Conservation (phyloP, 2,329 filamentous ascomycete species). For the Sclerotinia subarctica region DNA sequence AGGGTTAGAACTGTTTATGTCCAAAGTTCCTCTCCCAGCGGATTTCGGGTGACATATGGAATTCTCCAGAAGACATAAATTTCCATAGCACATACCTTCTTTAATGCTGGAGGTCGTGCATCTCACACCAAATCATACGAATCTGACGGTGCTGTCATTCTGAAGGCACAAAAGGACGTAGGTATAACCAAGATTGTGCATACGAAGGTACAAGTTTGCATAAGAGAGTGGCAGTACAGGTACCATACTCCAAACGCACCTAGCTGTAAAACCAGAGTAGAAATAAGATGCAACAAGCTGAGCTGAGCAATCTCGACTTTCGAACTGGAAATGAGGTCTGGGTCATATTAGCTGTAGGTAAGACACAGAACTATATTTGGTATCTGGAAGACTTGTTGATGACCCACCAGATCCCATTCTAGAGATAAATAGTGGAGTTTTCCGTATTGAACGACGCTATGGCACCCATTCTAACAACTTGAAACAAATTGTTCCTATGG, state of each 20-base stretch:
- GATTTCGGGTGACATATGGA: neutral
- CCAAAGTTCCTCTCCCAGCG: neutral
- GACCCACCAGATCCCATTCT: neutral
- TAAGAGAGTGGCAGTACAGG: neutral
- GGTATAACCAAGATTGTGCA: neutral
- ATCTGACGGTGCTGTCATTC: neutral
- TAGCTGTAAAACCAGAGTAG: neutral
- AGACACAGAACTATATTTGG: neutral
- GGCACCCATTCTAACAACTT: neutral
- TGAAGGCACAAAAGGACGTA: neutral
- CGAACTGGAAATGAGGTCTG: constrained; percentile 7
- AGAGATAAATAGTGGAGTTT: neutral
- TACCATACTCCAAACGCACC: neutral
- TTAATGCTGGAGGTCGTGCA: neutral
- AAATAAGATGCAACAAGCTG: neutral
- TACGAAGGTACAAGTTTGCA: neutral
- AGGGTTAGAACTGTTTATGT: neutral
- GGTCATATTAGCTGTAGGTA: neutral
- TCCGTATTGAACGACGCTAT: neutral
- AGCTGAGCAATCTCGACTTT: neutral
- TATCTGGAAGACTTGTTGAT: neutral
- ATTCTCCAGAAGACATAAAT: neutral
- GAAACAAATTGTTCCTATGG: neutral
- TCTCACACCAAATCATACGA: no score
- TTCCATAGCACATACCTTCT: neutral